Conservation (phyloP, 345 rosid species). For the Xanthoceras sorbifolium region DNA sequence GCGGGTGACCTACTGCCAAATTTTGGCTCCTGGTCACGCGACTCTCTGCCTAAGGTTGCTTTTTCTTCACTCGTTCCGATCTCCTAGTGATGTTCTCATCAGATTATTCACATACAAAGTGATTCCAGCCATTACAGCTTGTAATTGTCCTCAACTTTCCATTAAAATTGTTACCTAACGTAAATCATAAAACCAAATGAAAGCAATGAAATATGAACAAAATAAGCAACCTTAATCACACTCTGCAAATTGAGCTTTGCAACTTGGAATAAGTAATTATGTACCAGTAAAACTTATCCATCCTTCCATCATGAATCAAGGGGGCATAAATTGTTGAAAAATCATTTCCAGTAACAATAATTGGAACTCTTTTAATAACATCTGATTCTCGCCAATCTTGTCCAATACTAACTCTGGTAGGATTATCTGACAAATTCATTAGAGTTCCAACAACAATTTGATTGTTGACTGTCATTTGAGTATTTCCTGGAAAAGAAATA, state of each 20-base stretch:
- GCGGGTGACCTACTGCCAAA: too few relatives aligned
- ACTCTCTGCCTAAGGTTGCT: too few relatives aligned
- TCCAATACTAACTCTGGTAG: slow-evolving; percentile 93
- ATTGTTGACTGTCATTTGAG: slow-evolving; percentile 95
- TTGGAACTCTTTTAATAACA: slow-evolving; percentile 76
- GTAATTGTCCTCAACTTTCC: not conserved
- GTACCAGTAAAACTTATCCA: slow-evolving; percentile 96
- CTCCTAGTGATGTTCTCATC: too few relatives aligned
- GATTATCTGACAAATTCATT: slow-evolving; percentile 91
- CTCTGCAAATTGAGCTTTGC: not conserved
- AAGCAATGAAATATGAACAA: not conserved
- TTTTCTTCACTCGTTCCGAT: too few relatives aligned
- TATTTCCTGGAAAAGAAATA: slow-evolving; percentile 54
- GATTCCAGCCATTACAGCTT: not conserved
- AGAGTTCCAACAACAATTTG: slow-evolving; percentile 91
- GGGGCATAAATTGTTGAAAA: slow-evolving; percentile 90
- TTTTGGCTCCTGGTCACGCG: too few relatives aligned
- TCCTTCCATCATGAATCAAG: slow-evolving; percentile 97
- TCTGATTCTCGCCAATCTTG: slow-evolving; percentile 96
- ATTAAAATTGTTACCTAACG: not conserved
- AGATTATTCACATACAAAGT: not conserved
- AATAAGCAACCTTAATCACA: not conserved
- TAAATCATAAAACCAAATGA: not conserved
- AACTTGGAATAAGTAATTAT: not conserved
- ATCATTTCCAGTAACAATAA: slow-evolving; percentile 91